Evolutionary conservation across 768 basidiomycete species (phyloP), one percentile per base, ranked within the genome.

Genomic region (Pleurotus tuoliensis): DNA sequence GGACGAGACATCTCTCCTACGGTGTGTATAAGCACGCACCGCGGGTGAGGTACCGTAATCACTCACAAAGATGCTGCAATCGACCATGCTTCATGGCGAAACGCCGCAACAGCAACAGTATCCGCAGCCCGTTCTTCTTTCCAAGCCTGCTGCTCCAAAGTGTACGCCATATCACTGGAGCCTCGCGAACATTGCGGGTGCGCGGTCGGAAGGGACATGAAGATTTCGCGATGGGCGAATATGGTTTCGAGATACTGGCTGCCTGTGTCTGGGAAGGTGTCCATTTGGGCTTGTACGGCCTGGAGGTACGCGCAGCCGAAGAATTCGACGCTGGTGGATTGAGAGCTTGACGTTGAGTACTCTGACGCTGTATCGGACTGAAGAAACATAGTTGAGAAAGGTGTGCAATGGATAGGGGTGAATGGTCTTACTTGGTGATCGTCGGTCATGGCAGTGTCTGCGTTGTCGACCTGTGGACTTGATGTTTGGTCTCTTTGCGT

Each of bases 241-340:
- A 92, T 84, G 51, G 80, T 77, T 65, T 92, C 89, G 69, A 92
- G 80, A 65, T 90, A 92, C 57, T 81, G 87, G 63, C 88, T 88
- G 71, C 80, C 78, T 47, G 86, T 87, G 55, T 86, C 89, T 55
- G 67, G 68, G 59, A 72, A 80, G 44, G 69, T 73, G 62, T 77
- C 79, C 68, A 87, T 66, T 57, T 83, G 84, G 55, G 75, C 74
- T 62, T 79, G 81, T 61, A 87, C 77, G 60, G 78, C 71, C 67
- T 81, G 81, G 47, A 87, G 79, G 67, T 82, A 86, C 51, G 77
- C 82, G 76, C 85, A 87, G 59, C 83, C 85, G 71, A 73, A 75
- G 55, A 64, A 55, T 59, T 70, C 70, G 64, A 58, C 67, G 61
- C 44, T 63, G 61, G 59, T 71, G 68, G 61, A 20, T 27, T n/a